Base-by-base conservation (phyloP, 2,329 filamentous ascomycete species). In the Diaporthe aspalathi region DNA sequence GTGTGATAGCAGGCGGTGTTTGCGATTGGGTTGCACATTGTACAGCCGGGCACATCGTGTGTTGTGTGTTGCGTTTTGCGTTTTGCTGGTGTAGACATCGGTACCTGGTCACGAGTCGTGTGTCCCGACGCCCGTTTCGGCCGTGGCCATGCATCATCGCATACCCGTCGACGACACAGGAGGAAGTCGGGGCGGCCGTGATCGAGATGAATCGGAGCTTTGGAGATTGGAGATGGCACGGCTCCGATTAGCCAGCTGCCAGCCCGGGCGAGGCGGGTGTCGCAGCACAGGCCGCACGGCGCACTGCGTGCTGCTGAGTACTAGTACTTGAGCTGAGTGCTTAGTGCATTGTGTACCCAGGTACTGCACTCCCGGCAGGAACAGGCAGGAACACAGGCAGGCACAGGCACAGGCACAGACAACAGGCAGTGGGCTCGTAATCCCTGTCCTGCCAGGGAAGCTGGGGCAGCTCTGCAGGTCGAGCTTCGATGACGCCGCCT, bases 401-500 rank as follows among this genome's bases (percentile, higher is more conserved):
- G 56, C 45, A 62, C 57, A 29, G 27, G 57, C 22, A 14, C 27
- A 22, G 60, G 57, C 38, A 8, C 32, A 5, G n/a, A n/a, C n/a
- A n/a, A n/a, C n/a, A 35, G 35, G 35, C 35, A 38, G 60, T 65
- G 60, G 60, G 60, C 29, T 38, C 29, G 49, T 45, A 16, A 62
- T 65, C 60, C 60, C 60, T 65, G 60, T 38, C 29, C 60, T 27
- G 45, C 29, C 43, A 49, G n/a, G 27, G 43, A n/a, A 49, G 43
- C 57, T 49, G 27, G 29, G 60, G 29, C 43, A 38, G 60, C 60
- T 50, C 22, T 47, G 45, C 29, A 50, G 60, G n/a, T 50, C 29
- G 29, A 65, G 60, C 60, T 65, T 60, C 67, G 29, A 60, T 68
- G 67, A 29, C 53, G 27, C 67, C 53, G 22, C 35, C n/a, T 38